Conservation (phyloP, 163 green algal genomes). For the Chlamydomonas reinhardtii region DNA sequence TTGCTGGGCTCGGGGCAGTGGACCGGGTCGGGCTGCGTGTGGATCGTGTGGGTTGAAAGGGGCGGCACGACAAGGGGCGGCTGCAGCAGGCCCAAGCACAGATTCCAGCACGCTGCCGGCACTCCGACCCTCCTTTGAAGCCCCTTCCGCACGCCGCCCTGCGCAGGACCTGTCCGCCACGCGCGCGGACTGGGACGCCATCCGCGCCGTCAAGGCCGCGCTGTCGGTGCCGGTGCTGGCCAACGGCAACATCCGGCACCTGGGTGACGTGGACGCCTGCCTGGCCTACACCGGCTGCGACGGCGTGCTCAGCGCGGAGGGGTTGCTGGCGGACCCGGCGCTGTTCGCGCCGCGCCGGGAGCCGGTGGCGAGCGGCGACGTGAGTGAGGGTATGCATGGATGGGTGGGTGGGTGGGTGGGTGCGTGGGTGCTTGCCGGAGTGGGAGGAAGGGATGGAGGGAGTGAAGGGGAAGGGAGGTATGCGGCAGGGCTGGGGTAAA, state of each 20-base stretch:
- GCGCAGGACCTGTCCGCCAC: slow-evolving; percentile 55
- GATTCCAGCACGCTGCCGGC: no score
- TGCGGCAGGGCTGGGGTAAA: background rate
- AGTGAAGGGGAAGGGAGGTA: background rate
- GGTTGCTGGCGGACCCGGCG: slow-evolving; percentile 92
- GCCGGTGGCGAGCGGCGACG: slow-evolving; percentile 26
- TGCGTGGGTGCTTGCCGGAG: background rate
- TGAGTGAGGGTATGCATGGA: background rate
- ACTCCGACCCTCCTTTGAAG: no score
- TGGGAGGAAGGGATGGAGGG: background rate
- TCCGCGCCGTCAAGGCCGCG: slow-evolving; percentile 77
- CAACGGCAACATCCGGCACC: slow-evolving; percentile 94
- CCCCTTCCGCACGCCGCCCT: no score
- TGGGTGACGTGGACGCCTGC: slow-evolving; percentile 79
- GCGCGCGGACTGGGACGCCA: slow-evolving; percentile 90
- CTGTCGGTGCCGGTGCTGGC: slow-evolving; percentile 90
- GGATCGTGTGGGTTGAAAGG: no score
- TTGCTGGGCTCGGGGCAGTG: no score
- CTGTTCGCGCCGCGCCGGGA: slow-evolving; percentile 81
- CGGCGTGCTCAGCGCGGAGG: slow-evolving; percentile 92
- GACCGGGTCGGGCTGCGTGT: no score
- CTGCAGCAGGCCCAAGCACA: no score
- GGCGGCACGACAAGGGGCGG: no score
- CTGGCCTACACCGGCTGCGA: slow-evolving; percentile 91
- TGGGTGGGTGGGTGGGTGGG: background rate